Evolutionary conservation across 1,284 basidiomycete genomes (phyloP), one percentile per base, ranked within the genome.

Genomic region (Puccinia novopanici): DNA sequence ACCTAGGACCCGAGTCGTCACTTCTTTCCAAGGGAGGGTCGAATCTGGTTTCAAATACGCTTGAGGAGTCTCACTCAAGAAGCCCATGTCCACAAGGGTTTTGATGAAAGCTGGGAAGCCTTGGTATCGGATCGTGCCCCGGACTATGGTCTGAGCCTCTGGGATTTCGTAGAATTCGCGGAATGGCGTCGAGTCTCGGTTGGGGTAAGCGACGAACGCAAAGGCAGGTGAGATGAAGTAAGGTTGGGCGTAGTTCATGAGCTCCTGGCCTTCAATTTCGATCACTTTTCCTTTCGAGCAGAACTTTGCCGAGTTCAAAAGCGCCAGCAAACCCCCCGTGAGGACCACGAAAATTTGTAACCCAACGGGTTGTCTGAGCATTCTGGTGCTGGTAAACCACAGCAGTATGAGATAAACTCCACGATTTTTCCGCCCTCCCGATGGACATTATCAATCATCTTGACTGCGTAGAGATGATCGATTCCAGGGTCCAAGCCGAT

Each of bases 261-360:
- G 89, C 75, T 94, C 91, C 83, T 87, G 87, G 79, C 87, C 88
- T 9, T 88, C 86, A 67, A 98, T 88, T 72, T 90, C 88, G 75
- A 91, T 88, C 63, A 89, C 87, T 86, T 92, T 87, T 59, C 91
- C 90, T 78, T 89, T 87, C 67, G 90, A 88, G 85, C 92, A 88
- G 87, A 91, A 94, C n/a, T 92, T 91, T 65, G 94, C 97, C 68
- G 90, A 89, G 89, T 98, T 99, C 84, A 96, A 90, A 81, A 98
- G 90, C 8, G 96, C 96, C 84, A 98, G 91, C 75, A 99, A 91
- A 97, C 95, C 81, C 96, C 97, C 68, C 94, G 92, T 42, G 95
- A 94, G 2, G 95, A 97, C 97, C 97, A 99, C 52, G 94, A 97
- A 89, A 99, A 98, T 87, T 98, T 98, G 91, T 98, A 99, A 42